These are phyloP conservation scores for Viridothelium virens DNA, from an alignment of 495 filamentous ascomycete genomes.

Conservation along the genomic window DNA sequence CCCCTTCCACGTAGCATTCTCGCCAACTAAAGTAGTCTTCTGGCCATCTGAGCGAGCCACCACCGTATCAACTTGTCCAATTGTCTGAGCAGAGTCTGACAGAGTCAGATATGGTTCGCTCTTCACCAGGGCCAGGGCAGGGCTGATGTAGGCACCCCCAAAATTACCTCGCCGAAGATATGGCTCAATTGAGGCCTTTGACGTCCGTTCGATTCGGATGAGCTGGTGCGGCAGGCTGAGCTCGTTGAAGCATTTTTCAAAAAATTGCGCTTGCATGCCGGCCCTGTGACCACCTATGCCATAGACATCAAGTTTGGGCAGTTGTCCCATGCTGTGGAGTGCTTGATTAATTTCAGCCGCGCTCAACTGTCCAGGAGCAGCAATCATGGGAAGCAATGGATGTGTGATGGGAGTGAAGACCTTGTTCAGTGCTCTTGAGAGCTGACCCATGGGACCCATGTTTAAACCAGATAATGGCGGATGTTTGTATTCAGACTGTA, in stretches of 20 bases:
- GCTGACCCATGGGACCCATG: conserved; percentile 75
- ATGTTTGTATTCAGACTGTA: conserved; percentile 55
- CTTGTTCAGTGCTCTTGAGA: conserved; percentile 71
- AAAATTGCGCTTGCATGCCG: conserved; percentile 70
- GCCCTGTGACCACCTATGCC: conserved; percentile 65
- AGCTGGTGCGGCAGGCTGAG: conserved; percentile 74
- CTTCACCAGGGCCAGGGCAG: conserved; percentile 47
- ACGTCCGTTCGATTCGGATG: conserved; percentile 61
- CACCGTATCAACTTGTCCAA: conserved; percentile 74
- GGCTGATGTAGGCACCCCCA: conserved; percentile 71
- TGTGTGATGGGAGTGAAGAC: conserved; percentile 83
- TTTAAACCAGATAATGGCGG: conserved; percentile 75
- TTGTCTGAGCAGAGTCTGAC: conserved; percentile 64
- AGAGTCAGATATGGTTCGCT: conserved; percentile 50
- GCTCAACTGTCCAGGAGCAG: conserved; percentile 74
- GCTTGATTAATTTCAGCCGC: conserved; percentile 76
- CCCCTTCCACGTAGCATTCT: conserved; percentile 77
- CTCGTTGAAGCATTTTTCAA: conserved; percentile 84
- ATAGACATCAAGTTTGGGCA: conserved; percentile 71
- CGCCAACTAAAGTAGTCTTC: conserved; percentile 50
- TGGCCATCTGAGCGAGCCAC: conserved; percentile 45
- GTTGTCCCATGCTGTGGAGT: conserved; percentile 66
- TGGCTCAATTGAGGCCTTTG: conserved; percentile 54
- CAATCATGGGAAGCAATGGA: conserved; percentile 72
- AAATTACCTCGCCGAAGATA: conserved; percentile 63